These are phyloP conservation scores for Kluyveromyces dobzhanskii DNA, from an alignment of 805 yeast species.

Conservation along the genomic window DNA sequence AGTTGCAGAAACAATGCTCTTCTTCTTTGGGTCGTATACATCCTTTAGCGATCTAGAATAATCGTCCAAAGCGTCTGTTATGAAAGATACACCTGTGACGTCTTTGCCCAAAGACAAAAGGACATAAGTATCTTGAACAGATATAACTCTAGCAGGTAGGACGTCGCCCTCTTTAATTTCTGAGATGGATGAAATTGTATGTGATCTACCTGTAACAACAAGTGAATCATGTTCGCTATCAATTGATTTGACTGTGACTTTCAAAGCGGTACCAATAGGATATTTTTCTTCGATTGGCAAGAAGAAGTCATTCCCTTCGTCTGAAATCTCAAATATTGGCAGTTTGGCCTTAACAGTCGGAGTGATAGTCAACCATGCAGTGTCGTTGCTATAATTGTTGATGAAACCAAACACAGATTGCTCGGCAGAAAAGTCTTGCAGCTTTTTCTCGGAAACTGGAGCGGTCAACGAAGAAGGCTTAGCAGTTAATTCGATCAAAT, in stretches of 20 bases:
- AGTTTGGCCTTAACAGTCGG: conserved; percentile 63
- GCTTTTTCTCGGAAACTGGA: conserved; percentile 25
- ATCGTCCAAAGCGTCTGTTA: conserved; percentile 72
- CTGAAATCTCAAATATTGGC: conserved; percentile 53
- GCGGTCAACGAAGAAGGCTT: conserved; percentile 34
- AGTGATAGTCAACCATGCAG: conserved; percentile 59
- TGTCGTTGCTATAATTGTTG: conserved; percentile 53
- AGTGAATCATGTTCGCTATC: conserved; percentile 48
- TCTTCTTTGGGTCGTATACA: conserved; percentile 34
- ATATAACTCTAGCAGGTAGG: conserved; percentile 55
- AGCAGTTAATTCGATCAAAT: conserved; percentile 57
- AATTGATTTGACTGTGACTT: conserved; percentile 44
- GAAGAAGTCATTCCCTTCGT: conserved; percentile 39
- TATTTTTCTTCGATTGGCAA: conserved; percentile 44
- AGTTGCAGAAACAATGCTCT: conserved; percentile 51
- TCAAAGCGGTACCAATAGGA: conserved; percentile 67
- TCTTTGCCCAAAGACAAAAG: conserved; percentile 61
- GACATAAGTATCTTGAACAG: conserved; percentile 50
- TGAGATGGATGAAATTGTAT: conserved; percentile 31
- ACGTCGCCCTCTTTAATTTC: conserved; percentile 48
- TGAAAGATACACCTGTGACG: conserved; percentile 47
- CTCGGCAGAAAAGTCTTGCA: conserved; percentile 42
- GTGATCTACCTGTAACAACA: conserved; percentile 41
- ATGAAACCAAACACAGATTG: conserved; percentile 50
- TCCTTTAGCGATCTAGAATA: conserved; percentile 46